Percentiles rank a stretch among this genome's conserved stretches.
Evolutionary conservation across 106 monocot species (phyloP).

Genomic region (Xerophyta viscosa): DNA sequence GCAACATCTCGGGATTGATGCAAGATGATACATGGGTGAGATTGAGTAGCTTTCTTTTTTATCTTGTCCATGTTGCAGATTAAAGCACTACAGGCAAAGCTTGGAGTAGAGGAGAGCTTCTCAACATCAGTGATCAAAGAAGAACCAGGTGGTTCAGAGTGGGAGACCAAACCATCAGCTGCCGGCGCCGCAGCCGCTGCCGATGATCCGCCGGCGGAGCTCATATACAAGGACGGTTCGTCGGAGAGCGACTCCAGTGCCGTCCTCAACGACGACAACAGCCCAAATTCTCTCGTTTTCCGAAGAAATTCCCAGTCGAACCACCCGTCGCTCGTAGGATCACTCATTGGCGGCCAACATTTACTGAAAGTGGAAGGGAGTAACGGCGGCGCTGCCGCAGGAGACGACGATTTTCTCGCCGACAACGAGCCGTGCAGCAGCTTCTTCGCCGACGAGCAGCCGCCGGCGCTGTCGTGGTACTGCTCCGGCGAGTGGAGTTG

Average conservation of each 20-base stretch:
- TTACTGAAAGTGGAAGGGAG: neutral
- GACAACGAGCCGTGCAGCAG: conserved; percentile 19
- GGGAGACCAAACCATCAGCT: neutral
- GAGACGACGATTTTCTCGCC: neutral
- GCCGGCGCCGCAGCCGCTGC: too few relatives aligned
- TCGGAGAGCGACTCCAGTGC: conserved; percentile 54
- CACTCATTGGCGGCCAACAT: too few relatives aligned
- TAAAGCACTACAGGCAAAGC: conserved; percentile 26
- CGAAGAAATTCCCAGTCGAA: too few relatives aligned
- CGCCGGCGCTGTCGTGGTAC: conserved; percentile 18
- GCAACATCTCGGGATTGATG: too few relatives aligned
- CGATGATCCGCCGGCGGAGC: neutral
- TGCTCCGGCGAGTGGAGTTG: conserved; percentile 9
- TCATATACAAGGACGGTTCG: conserved; percentile 31
- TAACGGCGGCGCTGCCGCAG: too few relatives aligned
- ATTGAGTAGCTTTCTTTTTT: too few relatives aligned
- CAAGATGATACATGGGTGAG: too few relatives aligned
- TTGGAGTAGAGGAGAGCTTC: conserved; percentile 1
- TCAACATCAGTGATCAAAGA: neutral
- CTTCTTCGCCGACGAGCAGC: conserved; percentile 19
- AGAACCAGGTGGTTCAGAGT: conserved; percentile 3
- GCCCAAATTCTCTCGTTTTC: conserved; percentile 2
- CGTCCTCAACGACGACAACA: conserved; percentile 33
- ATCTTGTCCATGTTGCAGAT: too few relatives aligned
- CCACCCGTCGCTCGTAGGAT: too few relatives aligned